Base-by-base conservation (phyloP, 805 yeast species). In the Kodamaea laetipori region DNA sequence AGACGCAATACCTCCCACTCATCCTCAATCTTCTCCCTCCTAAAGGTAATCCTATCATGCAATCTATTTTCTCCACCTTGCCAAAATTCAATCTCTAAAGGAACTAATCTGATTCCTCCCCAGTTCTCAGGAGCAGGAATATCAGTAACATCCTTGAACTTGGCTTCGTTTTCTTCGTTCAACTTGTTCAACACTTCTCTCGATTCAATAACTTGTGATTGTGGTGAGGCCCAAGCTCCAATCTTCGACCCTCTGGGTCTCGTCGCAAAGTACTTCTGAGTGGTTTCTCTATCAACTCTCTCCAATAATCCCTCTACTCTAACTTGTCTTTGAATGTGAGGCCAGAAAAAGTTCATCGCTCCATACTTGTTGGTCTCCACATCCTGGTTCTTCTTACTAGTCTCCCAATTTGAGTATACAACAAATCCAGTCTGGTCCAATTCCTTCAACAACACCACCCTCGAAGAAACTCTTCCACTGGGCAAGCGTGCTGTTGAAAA, bases 161-260 rank as follows among this genome's bases (percentile, higher is more conserved):
- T 74, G 43, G 74, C 66, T 44, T 73, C 82, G 47, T 68, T 74
- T 19, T 69, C 59, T 8, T 63, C 58, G 40, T 80, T 80, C 11
- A 73, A 55, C 0, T 60, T 56, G 27, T 90, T 86, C 47, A 92
- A 77, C 53, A 79, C 86, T 11, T 77, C 77, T 50, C 97, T 73
- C 33, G 70, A 63, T 10, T 60, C 55, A 27, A 90, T 72, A 2
- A 71, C 74, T 42, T 77, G 73, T 25, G 90, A 80, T 71, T 94
- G 99, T 3, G 95, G 95, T 21, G 95, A 84, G 0, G 97, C 86
- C 96, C 97, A 90, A 0, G 99, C 99, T 23, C 99, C 98, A 48
- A 94, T 81, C 59, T 86, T 82, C 23, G 96, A 86, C 5, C 95
- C 97, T 46, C 96, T 74, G 28, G 99, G 99, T 59, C 99, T 77